phyloP scores from a whole-genome alignment of 2,329 filamentous ascomycete species.

The Epichloe hybrida region DNA sequence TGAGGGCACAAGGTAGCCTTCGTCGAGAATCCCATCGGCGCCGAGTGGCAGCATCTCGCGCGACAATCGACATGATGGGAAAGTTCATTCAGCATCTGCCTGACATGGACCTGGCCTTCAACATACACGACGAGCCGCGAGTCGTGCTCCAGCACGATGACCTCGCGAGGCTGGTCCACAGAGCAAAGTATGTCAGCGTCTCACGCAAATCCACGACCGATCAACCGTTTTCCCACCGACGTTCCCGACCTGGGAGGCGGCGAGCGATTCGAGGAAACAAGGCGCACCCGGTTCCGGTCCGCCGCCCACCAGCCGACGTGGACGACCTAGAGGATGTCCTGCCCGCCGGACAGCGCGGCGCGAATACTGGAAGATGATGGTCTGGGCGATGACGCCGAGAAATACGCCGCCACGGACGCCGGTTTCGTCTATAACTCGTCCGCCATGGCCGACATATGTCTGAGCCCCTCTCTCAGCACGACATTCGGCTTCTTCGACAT shows the following conservation, averaged over 20 bases:
- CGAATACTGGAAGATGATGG: constrained; percentile 53
- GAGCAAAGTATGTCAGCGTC: constrained; percentile 54
- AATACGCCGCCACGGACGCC: constrained; percentile 58
- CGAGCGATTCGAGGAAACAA: constrained; percentile 60
- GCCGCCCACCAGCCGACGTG: constrained; percentile 85
- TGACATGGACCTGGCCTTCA: constrained; percentile 94
- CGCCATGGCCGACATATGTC: constrained; percentile 82
- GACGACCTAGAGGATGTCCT: constrained; percentile 79
- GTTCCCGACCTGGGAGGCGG: constrained; percentile 41
- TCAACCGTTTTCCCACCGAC: constrained; percentile 6
- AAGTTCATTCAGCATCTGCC: constrained; percentile 69
- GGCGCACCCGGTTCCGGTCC: constrained; percentile 72
- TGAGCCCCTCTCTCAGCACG: constrained; percentile 64
- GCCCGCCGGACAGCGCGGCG: constrained; percentile 64
- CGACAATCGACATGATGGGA: constrained; percentile 69
- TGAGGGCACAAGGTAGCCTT: constrained; percentile 59
- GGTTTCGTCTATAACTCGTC: constrained; percentile 83
- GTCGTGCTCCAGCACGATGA: constrained; percentile 79
- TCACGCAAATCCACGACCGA: constrained; percentile 31
- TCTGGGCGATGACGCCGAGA: constrained; percentile 48
- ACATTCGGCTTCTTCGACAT: constrained; percentile 87
- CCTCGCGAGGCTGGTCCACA: constrained; percentile 54
- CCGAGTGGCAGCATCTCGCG: constrained; percentile 74
- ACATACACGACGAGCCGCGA: constrained; percentile 85
- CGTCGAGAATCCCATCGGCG: constrained; percentile 47